Conservation (phyloP, 352 stramenopile genomes). For the Globisporangium mamillatum region DNA sequence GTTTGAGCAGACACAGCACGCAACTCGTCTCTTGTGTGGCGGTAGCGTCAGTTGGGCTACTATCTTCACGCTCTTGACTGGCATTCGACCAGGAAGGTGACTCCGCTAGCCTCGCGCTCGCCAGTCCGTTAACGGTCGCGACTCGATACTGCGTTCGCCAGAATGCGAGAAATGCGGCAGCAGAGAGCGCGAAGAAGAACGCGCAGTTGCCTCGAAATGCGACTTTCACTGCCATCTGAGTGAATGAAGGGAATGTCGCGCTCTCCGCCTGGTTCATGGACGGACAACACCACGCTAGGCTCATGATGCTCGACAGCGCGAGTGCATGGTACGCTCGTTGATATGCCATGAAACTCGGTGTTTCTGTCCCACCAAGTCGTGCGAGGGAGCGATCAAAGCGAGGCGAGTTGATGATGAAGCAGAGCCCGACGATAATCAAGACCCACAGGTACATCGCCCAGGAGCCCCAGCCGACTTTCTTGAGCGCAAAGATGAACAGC, state of each 20-base stretch:
- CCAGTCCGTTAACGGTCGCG: constrained; percentile 17
- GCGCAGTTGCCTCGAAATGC: constrained; percentile 35
- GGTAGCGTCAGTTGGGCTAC: background rate
- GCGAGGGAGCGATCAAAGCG: constrained; percentile 35
- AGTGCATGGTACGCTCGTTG: constrained; percentile 44
- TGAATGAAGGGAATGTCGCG: background rate
- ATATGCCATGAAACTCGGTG: constrained; percentile 33
- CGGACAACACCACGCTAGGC: constrained; percentile 35
- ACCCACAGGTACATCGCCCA: constrained; percentile 38
- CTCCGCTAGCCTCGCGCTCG: background rate
- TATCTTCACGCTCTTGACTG: background rate
- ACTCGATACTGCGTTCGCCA: constrained; percentile 43
- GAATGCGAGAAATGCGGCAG: constrained; percentile 27
- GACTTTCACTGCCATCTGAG: constrained; percentile 9
- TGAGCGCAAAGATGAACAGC: constrained; percentile 29
- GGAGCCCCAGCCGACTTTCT: constrained; percentile 33
- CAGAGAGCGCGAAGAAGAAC: constrained; percentile 23
- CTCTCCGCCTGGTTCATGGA: constrained; percentile 15
- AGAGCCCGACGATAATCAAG: constrained; percentile 30
- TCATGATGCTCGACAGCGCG: constrained; percentile 35
- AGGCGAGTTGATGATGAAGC: constrained; percentile 43
- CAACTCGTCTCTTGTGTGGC: constrained; percentile 8
- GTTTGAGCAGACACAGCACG: constrained; percentile 30
- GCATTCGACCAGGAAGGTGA: background rate
- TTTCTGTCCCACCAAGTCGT: constrained; percentile 30